These are phyloP conservation scores for Cladosporium sp. DNA, from an alignment of 2,329 filamentous ascomycete species.

Conservation along the genomic window DNA sequence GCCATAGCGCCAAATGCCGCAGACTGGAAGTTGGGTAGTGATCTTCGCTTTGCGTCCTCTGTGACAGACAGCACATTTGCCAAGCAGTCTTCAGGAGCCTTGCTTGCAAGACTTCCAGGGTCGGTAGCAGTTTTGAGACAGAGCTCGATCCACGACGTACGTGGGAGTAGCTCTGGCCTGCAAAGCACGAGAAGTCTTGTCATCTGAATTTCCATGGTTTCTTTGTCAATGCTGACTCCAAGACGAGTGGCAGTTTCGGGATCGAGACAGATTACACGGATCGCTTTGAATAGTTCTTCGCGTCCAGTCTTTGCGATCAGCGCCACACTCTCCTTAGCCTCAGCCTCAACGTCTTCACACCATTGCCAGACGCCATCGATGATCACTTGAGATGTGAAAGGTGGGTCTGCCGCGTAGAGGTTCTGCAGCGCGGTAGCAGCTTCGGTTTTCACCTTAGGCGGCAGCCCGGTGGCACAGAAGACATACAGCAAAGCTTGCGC, in stretches of 20 bases:
- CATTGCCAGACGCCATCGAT: conserved; percentile 75
- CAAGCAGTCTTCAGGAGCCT: conserved; percentile 62
- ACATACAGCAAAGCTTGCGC: conserved; percentile 79
- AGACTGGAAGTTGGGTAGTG: conserved; percentile 49
- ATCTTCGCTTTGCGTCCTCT: conserved; percentile 27
- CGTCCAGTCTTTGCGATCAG: conserved; percentile 61
- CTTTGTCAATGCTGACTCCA: conserved; percentile 42
- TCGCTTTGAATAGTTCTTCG: conserved; percentile 57
- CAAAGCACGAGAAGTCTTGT: conserved; percentile 74
- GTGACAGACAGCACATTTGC: conserved; percentile 58
- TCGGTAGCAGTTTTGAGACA: conserved; percentile 77
- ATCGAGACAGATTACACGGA: conserved; percentile 61
- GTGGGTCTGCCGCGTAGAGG: conserved; percentile 60
- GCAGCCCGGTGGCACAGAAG: conserved; percentile 59
- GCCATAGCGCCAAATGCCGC: conserved; percentile 83
- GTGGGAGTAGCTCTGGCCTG: conserved; percentile 71
- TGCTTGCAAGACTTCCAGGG: conserved; percentile 70
- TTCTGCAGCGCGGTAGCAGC: conserved; percentile 58
- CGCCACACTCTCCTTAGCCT: conserved; percentile 75
- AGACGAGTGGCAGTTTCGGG: conserved; percentile 47
- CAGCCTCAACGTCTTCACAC: conserved; percentile 61
- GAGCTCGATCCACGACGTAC: conserved; percentile 81
- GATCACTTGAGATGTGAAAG: conserved; percentile 58
- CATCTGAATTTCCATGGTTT: conserved; percentile 64
- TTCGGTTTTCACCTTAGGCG: conserved; percentile 60